These are phyloP conservation scores for Eremochloa ophiuroides DNA, from an alignment of 176 grass and related monocot genomes.

Conservation along the genomic window DNA sequence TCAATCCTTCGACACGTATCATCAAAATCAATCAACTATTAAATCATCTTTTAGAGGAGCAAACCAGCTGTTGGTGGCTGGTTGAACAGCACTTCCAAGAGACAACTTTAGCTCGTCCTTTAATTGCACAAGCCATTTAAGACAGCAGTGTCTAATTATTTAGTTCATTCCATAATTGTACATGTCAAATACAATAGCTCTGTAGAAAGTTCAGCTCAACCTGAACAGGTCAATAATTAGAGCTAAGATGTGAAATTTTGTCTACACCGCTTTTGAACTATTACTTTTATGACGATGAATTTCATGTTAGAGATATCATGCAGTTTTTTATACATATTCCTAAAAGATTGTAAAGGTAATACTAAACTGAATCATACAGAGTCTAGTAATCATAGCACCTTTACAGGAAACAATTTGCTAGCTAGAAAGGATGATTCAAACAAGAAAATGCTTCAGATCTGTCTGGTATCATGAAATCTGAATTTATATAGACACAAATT, in stretches of 20 bases:
- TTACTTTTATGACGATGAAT: not conserved
- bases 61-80: not conserved
- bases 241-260: not conserved
- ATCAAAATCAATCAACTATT: constrained; percentile 6
- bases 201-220: not conserved
- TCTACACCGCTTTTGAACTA: not conserved
- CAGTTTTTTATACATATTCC: not conserved
- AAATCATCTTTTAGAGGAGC: not conserved
- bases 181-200: not conserved
- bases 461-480: not conserved
- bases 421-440: not conserved
- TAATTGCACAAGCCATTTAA: not conserved
- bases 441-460: not conserved
- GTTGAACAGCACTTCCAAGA: not conserved
- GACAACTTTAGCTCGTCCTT: not conserved
- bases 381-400: not conserved
- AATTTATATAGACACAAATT: not conserved
- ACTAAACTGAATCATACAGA: not conserved
- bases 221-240: not conserved
- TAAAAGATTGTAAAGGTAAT: not conserved
- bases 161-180: not conserved
- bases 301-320: not conserved
- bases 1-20: not conserved
- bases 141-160: not conserved
- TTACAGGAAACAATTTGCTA: not conserved